phyloP scores from a whole-genome alignment of 2,329 filamentous ascomycete species.

The Ascocoryne sarcoides region DNA sequence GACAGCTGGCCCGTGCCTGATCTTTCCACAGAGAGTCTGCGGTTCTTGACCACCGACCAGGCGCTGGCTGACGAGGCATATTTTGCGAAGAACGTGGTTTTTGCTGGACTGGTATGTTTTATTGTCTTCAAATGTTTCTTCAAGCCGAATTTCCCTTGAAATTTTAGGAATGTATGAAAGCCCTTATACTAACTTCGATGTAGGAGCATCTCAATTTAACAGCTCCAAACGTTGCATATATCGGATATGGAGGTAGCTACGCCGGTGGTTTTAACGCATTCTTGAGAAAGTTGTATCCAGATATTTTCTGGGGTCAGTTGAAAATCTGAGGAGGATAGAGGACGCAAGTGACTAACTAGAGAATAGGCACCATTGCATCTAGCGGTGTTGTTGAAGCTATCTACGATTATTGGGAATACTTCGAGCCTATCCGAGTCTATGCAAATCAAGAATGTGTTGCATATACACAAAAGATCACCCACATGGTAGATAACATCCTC shows the following conservation, averaged over 20 bases:
- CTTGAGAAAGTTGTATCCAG: slow-evolving; percentile 65
- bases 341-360: slow-evolving; percentile 2
- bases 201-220: slow-evolving; percentile 60
- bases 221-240: slow-evolving; percentile 57
- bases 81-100: slow-evolving; percentile 66
- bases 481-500: slow-evolving; percentile 51
- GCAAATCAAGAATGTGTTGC: slow-evolving; percentile 55
- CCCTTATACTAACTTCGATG: too few species aligned
- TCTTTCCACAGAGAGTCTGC: slow-evolving; percentile 59
- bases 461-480: slow-evolving; percentile 50
- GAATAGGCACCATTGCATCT: slow-evolving; percentile 56
- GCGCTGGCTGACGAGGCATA: slow-evolving; percentile 73
- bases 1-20: slow-evolving; percentile 60
- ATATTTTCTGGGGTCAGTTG: slow-evolving; percentile 58
- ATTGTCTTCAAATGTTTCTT: too few species aligned
- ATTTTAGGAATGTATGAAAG: too few species aligned
- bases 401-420: slow-evolving; percentile 65
- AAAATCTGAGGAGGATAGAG: background rate
- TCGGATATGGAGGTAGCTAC: slow-evolving; percentile 78
- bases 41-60: slow-evolving; percentile 79
- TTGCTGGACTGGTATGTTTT: too few species aligned
- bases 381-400: slow-evolving; percentile 74
- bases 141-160: too few species aligned
- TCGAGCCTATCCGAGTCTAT: slow-evolving; percentile 46
- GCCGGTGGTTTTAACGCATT: slow-evolving; percentile 74